These are phyloP conservation scores for Hypoxylon sp. DNA, from an alignment of 2,329 filamentous ascomycete genomes.

Conservation along the genomic window DNA sequence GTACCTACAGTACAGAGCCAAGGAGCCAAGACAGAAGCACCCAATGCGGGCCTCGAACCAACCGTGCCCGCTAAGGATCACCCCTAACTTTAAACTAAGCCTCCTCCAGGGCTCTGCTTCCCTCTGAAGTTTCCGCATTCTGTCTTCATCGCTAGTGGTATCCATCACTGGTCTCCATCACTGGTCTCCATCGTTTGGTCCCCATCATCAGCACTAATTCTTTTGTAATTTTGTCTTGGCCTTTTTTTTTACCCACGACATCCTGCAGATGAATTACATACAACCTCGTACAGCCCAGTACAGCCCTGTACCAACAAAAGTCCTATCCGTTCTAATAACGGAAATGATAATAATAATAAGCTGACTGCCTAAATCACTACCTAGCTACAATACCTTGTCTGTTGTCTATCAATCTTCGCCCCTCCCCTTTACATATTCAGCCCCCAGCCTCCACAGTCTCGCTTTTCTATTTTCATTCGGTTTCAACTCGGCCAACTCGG, in stretches of 20 bases:
- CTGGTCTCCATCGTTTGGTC: not conserved
- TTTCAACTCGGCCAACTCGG: slow-evolving; percentile 1
- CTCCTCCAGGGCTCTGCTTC: slow-evolving; percentile 10
- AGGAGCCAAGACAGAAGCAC: not conserved
- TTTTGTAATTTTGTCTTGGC: slow-evolving; percentile 31
- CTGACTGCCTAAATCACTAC: slow-evolving; percentile 36
- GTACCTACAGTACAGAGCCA: too few species aligned
- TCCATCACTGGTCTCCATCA: not conserved
- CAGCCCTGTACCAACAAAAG: slow-evolving; percentile 22
- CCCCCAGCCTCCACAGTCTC: slow-evolving; percentile 6
- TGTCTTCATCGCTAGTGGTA: not conserved
- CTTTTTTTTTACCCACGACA: slow-evolving; percentile 26
- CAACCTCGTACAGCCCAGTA: slow-evolving; percentile 7
- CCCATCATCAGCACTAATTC: slow-evolving; percentile 21
- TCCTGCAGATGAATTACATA: not conserved
- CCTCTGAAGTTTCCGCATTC: not conserved
- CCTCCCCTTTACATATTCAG: slow-evolving; percentile 35
- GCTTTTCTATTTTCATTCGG: slow-evolving; percentile 18
- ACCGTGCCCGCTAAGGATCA: slow-evolving; percentile 23
- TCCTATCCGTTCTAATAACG: slow-evolving; percentile 34
- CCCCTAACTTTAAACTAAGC: slow-evolving; percentile 37
- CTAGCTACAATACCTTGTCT: not conserved
- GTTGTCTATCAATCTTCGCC: slow-evolving; percentile 33
- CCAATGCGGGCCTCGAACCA: slow-evolving; percentile 10
- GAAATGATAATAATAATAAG: slow-evolving; percentile 38